Evolutionary conservation across 164 flowering plant genomes (phyloP).

Genomic region (Umbellularia californica): DNA sequence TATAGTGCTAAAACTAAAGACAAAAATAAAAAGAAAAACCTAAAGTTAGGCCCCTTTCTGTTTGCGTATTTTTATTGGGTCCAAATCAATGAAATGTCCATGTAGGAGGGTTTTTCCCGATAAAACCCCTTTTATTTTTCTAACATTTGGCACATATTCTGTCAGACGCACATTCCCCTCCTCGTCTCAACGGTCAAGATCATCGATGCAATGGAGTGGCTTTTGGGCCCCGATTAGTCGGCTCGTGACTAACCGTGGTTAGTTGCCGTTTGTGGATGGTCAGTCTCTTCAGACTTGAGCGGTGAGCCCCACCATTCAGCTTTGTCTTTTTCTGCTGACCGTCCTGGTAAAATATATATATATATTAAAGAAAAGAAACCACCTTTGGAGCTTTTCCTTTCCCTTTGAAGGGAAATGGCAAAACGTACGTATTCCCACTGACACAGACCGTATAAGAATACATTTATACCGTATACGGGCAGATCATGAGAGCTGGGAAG

Average conservation of each 20-base stretch:
- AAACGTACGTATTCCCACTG: conserved; percentile 1
- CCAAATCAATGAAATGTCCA: too few relatives aligned
- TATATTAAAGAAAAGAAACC: not conserved
- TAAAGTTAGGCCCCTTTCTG: too few relatives aligned
- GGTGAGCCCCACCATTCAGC: conserved; percentile 7
- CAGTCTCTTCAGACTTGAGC: conserved; percentile 7
- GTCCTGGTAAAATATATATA: too few relatives aligned
- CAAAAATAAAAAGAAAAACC: too few relatives aligned
- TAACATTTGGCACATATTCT: too few relatives aligned
- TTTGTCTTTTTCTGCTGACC: conserved; percentile 30
- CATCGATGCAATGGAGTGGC: too few relatives aligned
- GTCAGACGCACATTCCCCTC: too few relatives aligned
- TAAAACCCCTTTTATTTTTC: too few relatives aligned
- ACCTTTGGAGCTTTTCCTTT: not conserved
- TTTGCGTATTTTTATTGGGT: too few relatives aligned
- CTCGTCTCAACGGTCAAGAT: too few relatives aligned
- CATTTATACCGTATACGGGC: conserved; percentile 2
- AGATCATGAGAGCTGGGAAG: conserved; percentile 12
- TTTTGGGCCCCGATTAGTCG: not conserved
- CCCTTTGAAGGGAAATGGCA: not conserved
- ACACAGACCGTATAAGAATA: not conserved
- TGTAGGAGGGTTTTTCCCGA: too few relatives aligned
- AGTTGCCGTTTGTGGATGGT: conserved; percentile 11
- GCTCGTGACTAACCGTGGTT: conserved; percentile 2
- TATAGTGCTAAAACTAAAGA: too few relatives aligned